Percentiles rank a stretch among this genome's conserved stretches.
phyloP scores from a whole-genome alignment of 1,139 yeast species.

The Meyerozyma athensensis region DNA sequence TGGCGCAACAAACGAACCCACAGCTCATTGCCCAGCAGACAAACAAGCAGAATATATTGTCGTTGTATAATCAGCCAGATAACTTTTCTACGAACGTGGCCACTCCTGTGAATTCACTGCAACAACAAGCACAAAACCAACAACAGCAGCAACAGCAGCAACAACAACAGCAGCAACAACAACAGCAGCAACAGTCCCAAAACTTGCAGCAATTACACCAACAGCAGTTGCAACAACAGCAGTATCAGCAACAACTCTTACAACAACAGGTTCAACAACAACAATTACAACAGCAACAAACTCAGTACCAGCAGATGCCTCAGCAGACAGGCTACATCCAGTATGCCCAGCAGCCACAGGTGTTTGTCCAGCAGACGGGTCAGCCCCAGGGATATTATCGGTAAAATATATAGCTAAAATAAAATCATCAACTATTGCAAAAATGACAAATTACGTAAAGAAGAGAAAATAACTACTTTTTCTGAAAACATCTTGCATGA shows the following conservation, averaged over 20 bases:
- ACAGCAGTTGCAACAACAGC: conserved; percentile 8
- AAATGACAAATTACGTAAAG: too few species aligned
- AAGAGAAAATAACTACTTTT: too few species aligned
- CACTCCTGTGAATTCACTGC: conserved; percentile 14
- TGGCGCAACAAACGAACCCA: conserved; percentile 41
- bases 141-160: conserved; percentile 13
- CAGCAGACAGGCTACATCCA: conserved; percentile 6
- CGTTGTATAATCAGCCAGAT: conserved; percentile 37
- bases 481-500: too few species aligned
- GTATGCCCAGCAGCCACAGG: background rate
- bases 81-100: conserved; percentile 24
- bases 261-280: conserved; percentile 17
- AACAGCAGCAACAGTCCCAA: conserved; percentile 14
- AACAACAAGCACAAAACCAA: conserved; percentile 14
- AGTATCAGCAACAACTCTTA: conserved; percentile 12
- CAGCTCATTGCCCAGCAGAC: conserved; percentile 42
- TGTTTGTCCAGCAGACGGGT: background rate
- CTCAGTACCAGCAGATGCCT: conserved; percentile 15
- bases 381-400: too few species aligned
- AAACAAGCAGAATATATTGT: conserved; percentile 37
- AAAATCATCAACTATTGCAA: too few species aligned
- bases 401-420: too few species aligned
- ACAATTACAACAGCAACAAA: conserved; percentile 21
- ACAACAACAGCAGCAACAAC: conserved; percentile 9
- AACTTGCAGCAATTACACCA: conserved; percentile 13